Evolutionary conservation across 306 rosid species (phyloP).

Genomic region (Acacia crassicarpa): DNA sequence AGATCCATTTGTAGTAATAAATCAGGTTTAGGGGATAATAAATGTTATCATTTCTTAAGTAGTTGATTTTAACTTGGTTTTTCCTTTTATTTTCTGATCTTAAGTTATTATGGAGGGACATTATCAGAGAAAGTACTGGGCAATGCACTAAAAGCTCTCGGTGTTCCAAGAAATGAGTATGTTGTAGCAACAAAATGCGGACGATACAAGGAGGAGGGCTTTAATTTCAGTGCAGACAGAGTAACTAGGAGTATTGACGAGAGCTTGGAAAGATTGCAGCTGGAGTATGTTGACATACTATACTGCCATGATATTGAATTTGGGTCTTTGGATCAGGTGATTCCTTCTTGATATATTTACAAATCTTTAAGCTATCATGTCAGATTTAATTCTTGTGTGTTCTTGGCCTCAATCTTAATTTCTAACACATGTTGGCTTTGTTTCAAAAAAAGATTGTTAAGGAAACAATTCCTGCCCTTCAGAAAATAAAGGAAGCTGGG

Average conservation of each 20-base stretch:
- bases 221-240: constrained; percentile 87
- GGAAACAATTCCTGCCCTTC: constrained; percentile 88
- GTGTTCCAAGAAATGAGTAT: constrained; percentile 70
- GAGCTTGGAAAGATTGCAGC: constrained; percentile 88
- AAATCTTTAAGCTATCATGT: neutral
- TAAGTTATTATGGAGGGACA: constrained; percentile 81
- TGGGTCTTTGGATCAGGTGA: constrained; percentile 79
- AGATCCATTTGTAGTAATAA: neutral
- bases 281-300: constrained; percentile 85
- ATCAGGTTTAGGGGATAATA: neutral
- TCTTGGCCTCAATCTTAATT: neutral
- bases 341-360: neutral
- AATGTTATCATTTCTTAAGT: neutral
- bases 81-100: neutral
- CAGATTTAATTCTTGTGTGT: neutral
- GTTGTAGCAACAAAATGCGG: constrained; percentile 92
- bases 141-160: constrained; percentile 70
- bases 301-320: constrained; percentile 97
- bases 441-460: constrained; percentile 57
- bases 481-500: constrained; percentile 78
- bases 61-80: neutral
- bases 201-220: constrained; percentile 71
- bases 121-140: constrained; percentile 83
- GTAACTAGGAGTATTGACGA: constrained; percentile 82
- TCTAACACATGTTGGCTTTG: constrained; percentile 4